Evolutionary conservation across 2,329 filamentous ascomycete genomes (phyloP).

Genomic region (Aspergillus eucalypticola): DNA sequence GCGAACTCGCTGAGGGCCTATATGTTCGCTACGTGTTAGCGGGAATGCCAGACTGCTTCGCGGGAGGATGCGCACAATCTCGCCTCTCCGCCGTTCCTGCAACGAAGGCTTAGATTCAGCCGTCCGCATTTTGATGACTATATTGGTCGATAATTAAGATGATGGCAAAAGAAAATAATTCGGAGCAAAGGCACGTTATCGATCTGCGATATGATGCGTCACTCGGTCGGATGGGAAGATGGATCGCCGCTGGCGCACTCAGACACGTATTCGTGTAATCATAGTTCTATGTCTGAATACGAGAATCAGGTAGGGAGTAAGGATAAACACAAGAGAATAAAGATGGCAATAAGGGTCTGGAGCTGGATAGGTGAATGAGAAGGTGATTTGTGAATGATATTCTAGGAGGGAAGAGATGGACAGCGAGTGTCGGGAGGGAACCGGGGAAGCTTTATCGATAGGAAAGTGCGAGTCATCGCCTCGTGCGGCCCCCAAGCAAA

Average conservation of each 20-base stretch:
- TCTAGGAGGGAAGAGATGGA: conserved; percentile 10
- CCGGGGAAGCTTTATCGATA: conserved; percentile 36
- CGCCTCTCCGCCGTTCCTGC: conserved; percentile 81
- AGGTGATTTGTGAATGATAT: not conserved
- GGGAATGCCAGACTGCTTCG: conserved; percentile 7
- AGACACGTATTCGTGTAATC: conserved; percentile 47
- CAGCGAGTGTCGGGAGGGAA: conserved; percentile 3
- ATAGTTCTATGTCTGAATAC: conserved; percentile 30
- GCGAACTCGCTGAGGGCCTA: conserved; percentile 91
- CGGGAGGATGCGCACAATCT: conserved; percentile 62
- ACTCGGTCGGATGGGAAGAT: conserved; percentile 24
- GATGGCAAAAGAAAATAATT: conserved; percentile 1
- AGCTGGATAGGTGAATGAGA: not conserved
- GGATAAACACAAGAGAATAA: not conserved
- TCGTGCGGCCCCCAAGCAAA: conserved; percentile 12
- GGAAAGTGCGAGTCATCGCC: conserved; percentile 28
- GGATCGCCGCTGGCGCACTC: conserved; percentile 40
- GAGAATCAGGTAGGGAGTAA: conserved; percentile 11
- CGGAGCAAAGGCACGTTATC: not conserved
- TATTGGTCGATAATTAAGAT: not conserved
- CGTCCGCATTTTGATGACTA: conserved; percentile 31
- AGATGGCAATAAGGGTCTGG: not conserved
- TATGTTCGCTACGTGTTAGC: conserved; percentile 7
- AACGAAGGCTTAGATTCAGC: conserved; percentile 60
- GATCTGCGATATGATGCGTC: conserved; percentile 1